Evolutionary conservation across 2,329 filamentous ascomycete species (phyloP).

Genomic region (Lasiodiplodia sp.): DNA sequence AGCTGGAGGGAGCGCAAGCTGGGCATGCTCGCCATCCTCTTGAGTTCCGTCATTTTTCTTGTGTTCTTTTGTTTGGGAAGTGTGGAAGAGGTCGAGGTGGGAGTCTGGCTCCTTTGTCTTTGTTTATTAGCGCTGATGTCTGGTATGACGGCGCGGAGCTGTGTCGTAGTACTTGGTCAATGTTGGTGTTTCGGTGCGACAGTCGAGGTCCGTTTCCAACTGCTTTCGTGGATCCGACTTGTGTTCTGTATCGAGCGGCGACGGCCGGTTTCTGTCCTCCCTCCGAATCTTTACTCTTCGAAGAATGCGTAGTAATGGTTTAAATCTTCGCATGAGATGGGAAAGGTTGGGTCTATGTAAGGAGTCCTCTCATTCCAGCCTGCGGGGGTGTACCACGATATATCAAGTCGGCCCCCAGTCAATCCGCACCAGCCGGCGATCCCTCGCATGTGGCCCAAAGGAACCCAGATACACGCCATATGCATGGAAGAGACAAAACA

Average conservation of each 20-base stretch:
- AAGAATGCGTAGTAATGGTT: not conserved
- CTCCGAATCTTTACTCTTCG: not conserved
- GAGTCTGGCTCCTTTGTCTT: not conserved
- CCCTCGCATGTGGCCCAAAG: not conserved
- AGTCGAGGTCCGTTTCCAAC: not conserved
- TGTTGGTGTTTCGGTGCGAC: not conserved
- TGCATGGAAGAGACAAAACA: not conserved
- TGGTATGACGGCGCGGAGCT: conserved; percentile 6
- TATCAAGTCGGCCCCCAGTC: not conserved
- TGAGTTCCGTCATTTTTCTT: conserved; percentile 14
- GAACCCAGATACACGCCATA: not conserved
- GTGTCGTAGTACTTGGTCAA: not conserved
- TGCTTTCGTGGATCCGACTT: not conserved
- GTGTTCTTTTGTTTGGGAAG: not conserved
- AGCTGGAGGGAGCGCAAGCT: not conserved
- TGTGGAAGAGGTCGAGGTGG: not conserved
- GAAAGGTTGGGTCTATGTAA: not conserved
- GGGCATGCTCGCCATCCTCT: conserved; percentile 19
- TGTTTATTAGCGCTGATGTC: not conserved
- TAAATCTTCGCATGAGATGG: not conserved
- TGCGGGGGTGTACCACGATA: not conserved
- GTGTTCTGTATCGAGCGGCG: not conserved
- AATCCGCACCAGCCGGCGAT: not conserved
- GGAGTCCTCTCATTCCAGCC: not conserved
- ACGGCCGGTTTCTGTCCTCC: not conserved